Evolutionary conservation across 768 basidiomycete genomes (phyloP), one percentile per base, ranked within the genome.

Genomic region (Mycena haematopus): DNA sequence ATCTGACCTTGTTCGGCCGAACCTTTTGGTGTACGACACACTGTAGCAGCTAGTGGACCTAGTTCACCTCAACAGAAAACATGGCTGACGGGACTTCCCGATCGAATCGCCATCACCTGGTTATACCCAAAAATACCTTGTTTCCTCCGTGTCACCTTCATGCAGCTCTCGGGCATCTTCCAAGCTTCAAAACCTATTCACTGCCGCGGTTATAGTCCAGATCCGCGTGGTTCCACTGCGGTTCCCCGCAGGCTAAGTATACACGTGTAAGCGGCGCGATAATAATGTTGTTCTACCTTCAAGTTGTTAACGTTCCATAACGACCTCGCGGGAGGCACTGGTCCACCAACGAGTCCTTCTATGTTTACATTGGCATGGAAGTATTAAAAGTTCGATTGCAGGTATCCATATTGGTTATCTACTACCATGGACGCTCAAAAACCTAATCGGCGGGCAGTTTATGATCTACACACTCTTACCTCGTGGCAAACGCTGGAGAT

Each of bases 231-330:
- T 36, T 36, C 13, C 36, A 10, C 13, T 10, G 14, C 27, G 49
- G 49, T 15, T 52, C 33, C 21, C 11, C 21, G 50, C 7, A 52
- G 50, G 33, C 33, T 35, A 22, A 31, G 22, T 9, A 7, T 54
- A 46, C 59, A 60, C 59, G 59, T 60, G 59, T 22, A 45, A 35
- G 52, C 52, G 19, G 52, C 51, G 33, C 59, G 45, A 47, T 52
- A 29, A 33, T 25, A 14, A 15, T 36, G 17, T 31, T 31, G 29
- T 31, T n/a, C n/a, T n/a, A n/a, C n/a, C n/a, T 35, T 33, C 24
- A 11, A 10, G 3, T 44, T n/a, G 6, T 25, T 11, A 13, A 22
- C n/a, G 45, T 31, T 11, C 25, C 21, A 2, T 31, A 13, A 45
- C 33, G 7, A 29, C 42, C 52, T 35, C 50, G 40, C 53, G 53